phyloP scores from a whole-genome alignment of 306 rosid genomes.

The Quercus rubra region DNA sequence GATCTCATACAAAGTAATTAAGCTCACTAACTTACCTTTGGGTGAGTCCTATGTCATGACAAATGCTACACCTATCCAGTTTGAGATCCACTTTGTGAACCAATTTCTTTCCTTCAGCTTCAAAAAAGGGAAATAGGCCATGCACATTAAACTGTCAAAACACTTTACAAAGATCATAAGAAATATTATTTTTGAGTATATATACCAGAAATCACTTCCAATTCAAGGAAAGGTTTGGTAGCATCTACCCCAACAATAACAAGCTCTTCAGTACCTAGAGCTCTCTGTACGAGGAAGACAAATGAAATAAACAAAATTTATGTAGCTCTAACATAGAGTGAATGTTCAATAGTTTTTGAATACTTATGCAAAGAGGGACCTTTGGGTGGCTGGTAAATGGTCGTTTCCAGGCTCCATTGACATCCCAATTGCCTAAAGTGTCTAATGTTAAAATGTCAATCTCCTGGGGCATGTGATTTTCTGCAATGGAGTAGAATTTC shows the following conservation, averaged over 20 bases:
- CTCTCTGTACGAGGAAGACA: conserved; percentile 21
- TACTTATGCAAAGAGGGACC: not conserved
- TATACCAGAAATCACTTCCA: conserved; percentile 51
- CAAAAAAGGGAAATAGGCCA: not conserved
- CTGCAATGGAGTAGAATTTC: conserved; percentile 39
- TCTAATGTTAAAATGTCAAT: conserved; percentile 36
- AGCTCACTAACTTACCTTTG: conserved; percentile 25
- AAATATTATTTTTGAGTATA: not conserved
- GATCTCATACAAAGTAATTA: not conserved
- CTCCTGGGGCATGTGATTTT: conserved; percentile 40
- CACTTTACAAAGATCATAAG: not conserved
- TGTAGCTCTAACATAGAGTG: not conserved
- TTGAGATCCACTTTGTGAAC: conserved; percentile 36
- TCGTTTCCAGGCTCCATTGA: conserved; percentile 39
- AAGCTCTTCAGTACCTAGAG: conserved; percentile 37
- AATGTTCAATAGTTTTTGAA: too few species aligned
- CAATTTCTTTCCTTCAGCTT: conserved; percentile 49
- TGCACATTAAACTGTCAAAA: not conserved
- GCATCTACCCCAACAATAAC: conserved; percentile 37
- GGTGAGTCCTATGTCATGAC: conserved; percentile 53
- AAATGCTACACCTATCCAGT: conserved; percentile 31
- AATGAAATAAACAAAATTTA: not conserved
- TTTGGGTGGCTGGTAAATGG: conserved; percentile 56
- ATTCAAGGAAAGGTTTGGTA: conserved; percentile 33
- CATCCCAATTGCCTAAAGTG: conserved; percentile 43